Evolutionary conservation across 2,329 filamentous ascomycete species (phyloP).

Genomic region (Stemphylium vesicarium): DNA sequence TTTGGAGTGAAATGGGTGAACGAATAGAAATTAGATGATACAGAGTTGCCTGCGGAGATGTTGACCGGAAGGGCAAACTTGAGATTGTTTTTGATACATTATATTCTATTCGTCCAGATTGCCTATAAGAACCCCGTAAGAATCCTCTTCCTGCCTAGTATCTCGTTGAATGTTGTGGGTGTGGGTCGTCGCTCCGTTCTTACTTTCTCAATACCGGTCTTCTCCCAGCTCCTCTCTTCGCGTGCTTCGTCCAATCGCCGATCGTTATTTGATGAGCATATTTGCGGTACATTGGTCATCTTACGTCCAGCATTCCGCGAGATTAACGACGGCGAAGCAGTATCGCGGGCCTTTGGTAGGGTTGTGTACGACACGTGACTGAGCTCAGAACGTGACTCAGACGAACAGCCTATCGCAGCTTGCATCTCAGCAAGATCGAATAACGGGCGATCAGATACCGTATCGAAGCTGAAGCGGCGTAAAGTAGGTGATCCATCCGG

Average conservation of each 20-base stretch:
- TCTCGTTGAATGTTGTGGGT: conserved; percentile 7
- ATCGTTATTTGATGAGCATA: too few species aligned
- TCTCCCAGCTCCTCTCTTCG: background rate
- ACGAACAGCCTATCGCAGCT: background rate
- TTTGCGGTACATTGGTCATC: too few species aligned
- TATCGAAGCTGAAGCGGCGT: conserved; percentile 8
- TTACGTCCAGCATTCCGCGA: too few species aligned
- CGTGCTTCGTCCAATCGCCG: background rate
- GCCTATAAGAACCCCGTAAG: background rate
- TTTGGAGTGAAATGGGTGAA: background rate
- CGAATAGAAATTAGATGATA: background rate
- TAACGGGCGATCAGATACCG: background rate
- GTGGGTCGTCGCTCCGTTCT: background rate
- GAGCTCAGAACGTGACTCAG: background rate
- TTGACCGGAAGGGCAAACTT: too few species aligned
- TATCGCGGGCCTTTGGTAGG: background rate
- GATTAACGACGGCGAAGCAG: background rate
- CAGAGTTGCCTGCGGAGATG: background rate
- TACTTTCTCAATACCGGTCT: background rate
- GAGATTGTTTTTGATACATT: too few species aligned
- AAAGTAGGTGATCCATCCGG: background rate
- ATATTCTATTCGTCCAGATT: too few species aligned
- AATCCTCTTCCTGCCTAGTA: background rate
- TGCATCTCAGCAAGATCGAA: background rate
- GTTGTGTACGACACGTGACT: too few species aligned